Percentiles rank a stretch among this genome's conserved stretches.
Conservation (phyloP, 306 rosid genomes). For the Trifolium repens region DNA sequence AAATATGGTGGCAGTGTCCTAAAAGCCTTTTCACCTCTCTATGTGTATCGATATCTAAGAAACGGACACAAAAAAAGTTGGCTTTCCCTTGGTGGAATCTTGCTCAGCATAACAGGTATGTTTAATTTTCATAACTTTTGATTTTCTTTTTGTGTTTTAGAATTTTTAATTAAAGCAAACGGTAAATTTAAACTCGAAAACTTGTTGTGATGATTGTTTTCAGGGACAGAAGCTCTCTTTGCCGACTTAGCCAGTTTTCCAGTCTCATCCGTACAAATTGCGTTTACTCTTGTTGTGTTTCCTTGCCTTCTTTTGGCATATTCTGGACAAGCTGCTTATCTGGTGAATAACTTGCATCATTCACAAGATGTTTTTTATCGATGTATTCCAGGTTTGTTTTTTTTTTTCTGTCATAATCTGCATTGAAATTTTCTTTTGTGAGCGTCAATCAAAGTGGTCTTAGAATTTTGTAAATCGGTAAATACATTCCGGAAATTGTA, state of each 20-base stretch:
- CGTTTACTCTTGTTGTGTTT: slow-evolving; percentile 86
- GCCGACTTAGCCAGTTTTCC: slow-evolving; percentile 95
- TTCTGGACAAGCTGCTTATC: slow-evolving; percentile 96
- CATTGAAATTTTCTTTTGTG: neutral
- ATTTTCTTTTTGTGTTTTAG: slow-evolving; percentile 18
- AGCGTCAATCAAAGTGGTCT: neutral
- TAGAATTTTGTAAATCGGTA: neutral
- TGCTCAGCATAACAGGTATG: slow-evolving; percentile 96
- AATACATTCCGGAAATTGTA: no score
- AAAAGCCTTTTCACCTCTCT: slow-evolving; percentile 85
- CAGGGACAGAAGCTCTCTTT: slow-evolving; percentile 99
- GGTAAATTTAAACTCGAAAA: slow-evolving; percentile 35
- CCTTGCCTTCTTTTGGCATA: slow-evolving; percentile 97
- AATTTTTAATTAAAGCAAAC: slow-evolving; percentile 10
- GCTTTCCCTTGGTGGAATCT: slow-evolving; percentile 95
- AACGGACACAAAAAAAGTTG: slow-evolving; percentile 61
- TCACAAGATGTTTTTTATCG: slow-evolving; percentile 65
- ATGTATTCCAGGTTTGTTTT: slow-evolving; percentile 89
- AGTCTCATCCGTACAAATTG: slow-evolving; percentile 91
- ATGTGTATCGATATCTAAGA: slow-evolving; percentile 70
- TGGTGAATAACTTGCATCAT: slow-evolving; percentile 57
- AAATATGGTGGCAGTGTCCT: slow-evolving; percentile 66
- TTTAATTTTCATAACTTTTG: slow-evolving; percentile 22
- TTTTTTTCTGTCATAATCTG: neutral
- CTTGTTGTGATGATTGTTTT: slow-evolving; percentile 44